Conservation (phyloP, 306 rosid genomes). For the Inga oerstediana region DNA sequence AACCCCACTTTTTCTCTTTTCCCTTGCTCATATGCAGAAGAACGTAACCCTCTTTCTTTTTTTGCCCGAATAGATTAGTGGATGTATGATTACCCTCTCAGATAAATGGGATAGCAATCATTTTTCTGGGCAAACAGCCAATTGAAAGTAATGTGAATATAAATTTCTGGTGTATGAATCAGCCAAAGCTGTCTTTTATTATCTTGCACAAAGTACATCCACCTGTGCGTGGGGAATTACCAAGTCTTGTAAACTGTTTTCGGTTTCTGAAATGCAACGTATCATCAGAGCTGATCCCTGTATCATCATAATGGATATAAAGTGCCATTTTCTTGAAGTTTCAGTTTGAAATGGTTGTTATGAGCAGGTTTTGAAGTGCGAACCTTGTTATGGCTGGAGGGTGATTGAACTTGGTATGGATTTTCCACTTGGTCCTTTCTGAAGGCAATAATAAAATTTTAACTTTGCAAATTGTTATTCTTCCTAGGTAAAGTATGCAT, state of each 20-base stretch:
- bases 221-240: conserved; percentile 38
- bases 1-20: neutral
- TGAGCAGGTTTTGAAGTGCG: conserved; percentile 1
- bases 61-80: conserved; percentile 67
- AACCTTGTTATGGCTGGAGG: neutral
- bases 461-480: neutral
- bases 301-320: conserved; percentile 11
- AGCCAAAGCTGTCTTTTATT: conserved; percentile 39
- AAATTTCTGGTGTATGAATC: conserved; percentile 57
- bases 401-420: neutral
- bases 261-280: conserved; percentile 43
- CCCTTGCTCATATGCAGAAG: conserved; percentile 51
- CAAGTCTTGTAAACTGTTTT: conserved; percentile 43
- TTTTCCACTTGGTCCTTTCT: neutral
- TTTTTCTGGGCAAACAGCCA: conserved; percentile 76
- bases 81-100: conserved; percentile 69
- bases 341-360: conserved; percentile 10
- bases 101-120: conserved; percentile 66
- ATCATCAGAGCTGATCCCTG: conserved; percentile 29
- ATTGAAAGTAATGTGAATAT: conserved; percentile 85
- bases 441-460: neutral
- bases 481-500: neutral
- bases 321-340: conserved; percentile 3
- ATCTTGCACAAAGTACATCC: conserved; percentile 34
- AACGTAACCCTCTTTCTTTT: conserved; percentile 38